A percentile compares a stretch with the other conserved stretches of the same genome.
phyloP scores from a whole-genome alignment of 116 monocot genomes.

The Thalassia testudinum region DNA sequence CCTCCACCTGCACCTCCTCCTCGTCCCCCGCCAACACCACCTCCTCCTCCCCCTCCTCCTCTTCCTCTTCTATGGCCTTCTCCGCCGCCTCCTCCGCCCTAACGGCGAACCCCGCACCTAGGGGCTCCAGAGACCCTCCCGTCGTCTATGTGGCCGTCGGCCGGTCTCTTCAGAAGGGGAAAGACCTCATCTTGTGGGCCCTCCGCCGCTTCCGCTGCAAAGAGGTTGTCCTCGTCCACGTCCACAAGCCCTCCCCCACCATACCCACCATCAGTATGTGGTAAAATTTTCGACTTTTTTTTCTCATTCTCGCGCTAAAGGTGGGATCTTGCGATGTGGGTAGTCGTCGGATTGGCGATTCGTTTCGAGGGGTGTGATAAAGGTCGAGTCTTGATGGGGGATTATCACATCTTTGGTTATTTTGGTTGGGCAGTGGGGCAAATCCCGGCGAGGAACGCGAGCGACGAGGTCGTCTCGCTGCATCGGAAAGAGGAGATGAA shows the following conservation, averaged over 20 bases:
- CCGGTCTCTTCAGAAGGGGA: constrained; percentile 52
- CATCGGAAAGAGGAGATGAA: constrained; percentile 38
- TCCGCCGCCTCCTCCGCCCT: constrained; percentile 1
- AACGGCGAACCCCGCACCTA: not conserved
- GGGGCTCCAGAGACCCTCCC: not conserved
- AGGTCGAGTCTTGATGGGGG: not conserved
- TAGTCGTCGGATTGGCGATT: no score
- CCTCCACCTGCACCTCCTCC: constrained; percentile 8
- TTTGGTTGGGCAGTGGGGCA: constrained; percentile 50
- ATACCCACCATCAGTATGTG: constrained; percentile 61
- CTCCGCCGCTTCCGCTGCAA: constrained; percentile 33
- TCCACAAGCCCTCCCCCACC: constrained; percentile 54
- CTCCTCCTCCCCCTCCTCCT: constrained; percentile 1
- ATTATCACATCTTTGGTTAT: not conserved
- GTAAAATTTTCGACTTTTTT: no score
- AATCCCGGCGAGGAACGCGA: constrained; percentile 44
- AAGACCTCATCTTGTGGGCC: constrained; percentile 44
- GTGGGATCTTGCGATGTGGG: no score
- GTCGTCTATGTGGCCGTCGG: constrained; percentile 59
- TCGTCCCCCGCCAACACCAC: constrained; percentile 3
- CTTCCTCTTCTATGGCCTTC: constrained; percentile 12
- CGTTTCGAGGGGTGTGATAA: no score
- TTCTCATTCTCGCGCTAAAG: no score
- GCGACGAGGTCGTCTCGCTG: constrained; percentile 25
- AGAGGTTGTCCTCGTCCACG: constrained; percentile 50